phyloP scores from a whole-genome alignment of 164 flowering plant genomes.

The Macadamia tetraphylla region DNA sequence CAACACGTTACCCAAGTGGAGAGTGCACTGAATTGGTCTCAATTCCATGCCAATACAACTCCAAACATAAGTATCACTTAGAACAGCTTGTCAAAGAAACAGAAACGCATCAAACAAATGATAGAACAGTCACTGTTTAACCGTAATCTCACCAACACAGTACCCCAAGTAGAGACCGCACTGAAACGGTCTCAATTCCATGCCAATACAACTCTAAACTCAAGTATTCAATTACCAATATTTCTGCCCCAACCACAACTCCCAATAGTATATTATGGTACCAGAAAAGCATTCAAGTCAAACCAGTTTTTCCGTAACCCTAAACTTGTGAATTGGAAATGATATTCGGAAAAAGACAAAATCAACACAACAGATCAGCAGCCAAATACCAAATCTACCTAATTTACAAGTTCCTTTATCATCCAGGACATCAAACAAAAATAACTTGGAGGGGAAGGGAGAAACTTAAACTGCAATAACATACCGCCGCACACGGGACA shows the following conservation, averaged over 20 bases:
- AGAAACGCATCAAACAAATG: not conserved
- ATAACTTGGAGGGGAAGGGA: not conserved
- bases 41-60: not conserved
- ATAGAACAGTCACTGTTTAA: not conserved
- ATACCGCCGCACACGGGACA: not conserved
- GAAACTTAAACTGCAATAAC: not conserved
- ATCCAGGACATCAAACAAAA: not conserved
- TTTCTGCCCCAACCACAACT: not conserved
- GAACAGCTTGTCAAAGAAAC: not conserved
- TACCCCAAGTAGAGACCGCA: not conserved
- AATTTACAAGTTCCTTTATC: not conserved
- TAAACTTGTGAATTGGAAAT: not conserved
- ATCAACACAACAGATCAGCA: slow-evolving; percentile 3
- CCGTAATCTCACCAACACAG: not conserved
- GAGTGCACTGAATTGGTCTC: not conserved
- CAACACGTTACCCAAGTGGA: slow-evolving; percentile 2
- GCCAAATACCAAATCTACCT: not conserved
- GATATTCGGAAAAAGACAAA: slow-evolving; percentile 1
- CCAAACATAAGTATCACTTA: not conserved
- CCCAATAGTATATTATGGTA: not conserved
- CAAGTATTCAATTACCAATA: not conserved
- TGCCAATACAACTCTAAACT: not conserved
- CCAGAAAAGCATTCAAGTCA: not conserved
- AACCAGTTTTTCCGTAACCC: not conserved
- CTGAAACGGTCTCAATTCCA: not conserved